These are phyloP conservation scores for Paraurostyla sp. DNA, from an alignment of 73 alveolate genomes.

Conservation along the genomic window DNA sequence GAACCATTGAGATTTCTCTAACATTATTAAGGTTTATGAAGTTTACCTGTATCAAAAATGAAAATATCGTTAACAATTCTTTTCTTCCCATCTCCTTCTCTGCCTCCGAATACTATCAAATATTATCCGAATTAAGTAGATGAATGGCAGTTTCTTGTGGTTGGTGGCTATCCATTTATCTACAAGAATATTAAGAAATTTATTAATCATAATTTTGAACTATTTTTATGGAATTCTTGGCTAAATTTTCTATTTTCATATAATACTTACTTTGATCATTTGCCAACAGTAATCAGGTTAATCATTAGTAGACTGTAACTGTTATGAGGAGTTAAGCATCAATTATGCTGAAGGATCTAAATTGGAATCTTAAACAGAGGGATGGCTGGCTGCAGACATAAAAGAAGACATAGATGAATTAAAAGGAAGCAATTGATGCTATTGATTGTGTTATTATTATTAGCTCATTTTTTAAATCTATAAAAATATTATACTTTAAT, in stretches of 20 bases:
- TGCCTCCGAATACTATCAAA: conserved; percentile 87
- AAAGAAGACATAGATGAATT: conserved; percentile 30
- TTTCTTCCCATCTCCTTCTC: conserved; percentile 91
- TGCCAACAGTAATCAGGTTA: conserved; percentile 16
- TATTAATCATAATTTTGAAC: too few species aligned
- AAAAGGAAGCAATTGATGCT: too few species aligned
- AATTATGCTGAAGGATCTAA: background rate
- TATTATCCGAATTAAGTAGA: conserved; percentile 79
- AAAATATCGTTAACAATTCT: conserved; percentile 83
- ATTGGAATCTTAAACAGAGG: conserved; percentile 1
- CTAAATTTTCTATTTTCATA: background rate
- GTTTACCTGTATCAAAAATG: conserved; percentile 74
- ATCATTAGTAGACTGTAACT: background rate
- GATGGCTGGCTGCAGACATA: conserved; percentile 39
- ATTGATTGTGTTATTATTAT: too few species aligned
- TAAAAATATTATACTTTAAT: too few species aligned
- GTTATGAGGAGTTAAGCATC: too few species aligned
- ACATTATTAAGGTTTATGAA: conserved; percentile 45
- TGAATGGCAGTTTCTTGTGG: conserved; percentile 79
- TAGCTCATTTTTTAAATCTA: too few species aligned
- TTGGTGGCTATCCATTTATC: conserved; percentile 53
- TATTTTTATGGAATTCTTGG: too few species aligned
- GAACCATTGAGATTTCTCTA: conserved; percentile 48
- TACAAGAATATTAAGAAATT: too few species aligned
- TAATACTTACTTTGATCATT: conserved; percentile 8